Base-by-base conservation (phyloP, 1,139 yeast species). In the Candida sojae region DNA sequence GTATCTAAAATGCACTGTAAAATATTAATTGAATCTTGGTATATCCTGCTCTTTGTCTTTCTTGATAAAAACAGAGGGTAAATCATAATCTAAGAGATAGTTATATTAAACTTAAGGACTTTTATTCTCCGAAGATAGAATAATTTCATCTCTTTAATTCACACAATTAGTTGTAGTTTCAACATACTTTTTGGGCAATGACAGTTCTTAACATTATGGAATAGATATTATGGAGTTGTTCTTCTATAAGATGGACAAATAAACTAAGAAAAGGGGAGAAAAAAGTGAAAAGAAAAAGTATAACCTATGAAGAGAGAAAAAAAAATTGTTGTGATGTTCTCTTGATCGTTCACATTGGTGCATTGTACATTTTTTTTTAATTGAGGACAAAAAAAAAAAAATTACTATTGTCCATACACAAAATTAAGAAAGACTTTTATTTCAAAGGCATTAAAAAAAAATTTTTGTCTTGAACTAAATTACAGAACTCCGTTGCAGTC, bases 121-220 rank as follows among this genome's bases (percentile, higher is more conserved):
- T 30, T 29, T 12, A 32, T 13, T 41, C 38, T 41, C 43, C 43
- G 38, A 41, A 12, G n/a, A 10, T 2, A 37, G 35, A 17, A 17
- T 17, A 17, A 17, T n/a, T 33, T 17, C 36, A 12, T 4, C 25
- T 6, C 25, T 8, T 31, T 30, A 21, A 10, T 31, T n/a, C 17
- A 10, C 29, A 23, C 35, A 43, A 25, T 29, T 21, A 36, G 13
- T 40, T 9, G 10, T 30, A 43, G 17, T 8, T 8, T 8, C 34
- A 47, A 62, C 68, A 52, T 62, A 64, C 68, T 60, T 60, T 63
- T 55, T 56, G 65, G 39, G 61, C 60, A 57, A 60, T 53, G 53
- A 62, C 53, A 49, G 67, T 52, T 62, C 64, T 64, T 54, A 64
- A 61, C 68, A 64, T 64, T 51, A 49, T 57, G 49, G 39, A 42